Base-by-base conservation (phyloP, 2,329 filamentous ascomycete species). In the Verticillium nonalfalfae region DNA sequence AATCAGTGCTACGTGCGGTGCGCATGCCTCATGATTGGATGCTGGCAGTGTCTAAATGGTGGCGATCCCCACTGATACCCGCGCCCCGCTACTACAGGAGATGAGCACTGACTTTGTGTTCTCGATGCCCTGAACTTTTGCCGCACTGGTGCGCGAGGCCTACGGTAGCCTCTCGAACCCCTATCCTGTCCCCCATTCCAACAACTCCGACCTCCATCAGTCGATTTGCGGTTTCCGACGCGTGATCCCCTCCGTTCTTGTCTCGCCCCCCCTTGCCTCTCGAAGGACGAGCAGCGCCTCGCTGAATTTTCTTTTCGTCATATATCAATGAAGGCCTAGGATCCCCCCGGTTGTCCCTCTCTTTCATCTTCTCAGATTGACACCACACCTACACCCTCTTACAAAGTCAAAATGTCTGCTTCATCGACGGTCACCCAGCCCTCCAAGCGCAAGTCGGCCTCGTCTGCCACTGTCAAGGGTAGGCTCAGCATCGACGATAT, bases 361-460 rank as follows among this genome's bases (percentile, higher is more conserved):
- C 38, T 40, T 54, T 40, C 31, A n/a, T 45, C 39, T 26, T 31
- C 31, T 38, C 33, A 15, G 58, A 52, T 59, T 56, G 57, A 54
- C 54, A 34, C 33, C 13, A 34, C 33, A 13, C 26, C 36, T 13
- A 58, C 40, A 15, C 31, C 60, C 57, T 58, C 45, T 58, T 33
- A 39, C 39, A 45, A 33, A 59, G 15, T 26, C 61, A 56, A 56
- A 26, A 71, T 71, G 68, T 64, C 68, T 34, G 66, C 71, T 63
- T 70, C 72, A 57, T 67, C 74, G 39, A 76, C 74, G 61, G 68
- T 74, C 64, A 73, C 71, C 62, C 71, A 69, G 65, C 62, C 66
- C 63, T 60, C 73, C 59, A 71, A 71, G 61, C 66, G 67, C 61
- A 66, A 63, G 59, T 61, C 64, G 45, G 52, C 52, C 40, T 56